Evolutionary conservation across 1,139 yeast species (phyloP), one percentile per base, ranked within the genome.

Genomic region (Debaryomyces fabryi): DNA sequence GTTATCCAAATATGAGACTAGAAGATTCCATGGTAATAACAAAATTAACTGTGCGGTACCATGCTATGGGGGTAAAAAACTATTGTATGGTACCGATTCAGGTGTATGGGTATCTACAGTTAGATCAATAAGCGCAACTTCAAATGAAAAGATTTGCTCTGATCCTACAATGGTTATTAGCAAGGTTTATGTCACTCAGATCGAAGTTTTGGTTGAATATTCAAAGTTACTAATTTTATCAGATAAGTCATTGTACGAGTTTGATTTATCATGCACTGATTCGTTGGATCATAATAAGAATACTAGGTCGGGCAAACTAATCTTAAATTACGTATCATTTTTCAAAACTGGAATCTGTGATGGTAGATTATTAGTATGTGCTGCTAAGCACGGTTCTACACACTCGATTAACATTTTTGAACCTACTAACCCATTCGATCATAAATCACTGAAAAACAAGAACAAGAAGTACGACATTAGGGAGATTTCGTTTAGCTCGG

Each of bases 271-370:
- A 29, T 76, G 81, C 58, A 75, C 79, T 3, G 96, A 90, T 56
- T 78, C 91, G 12, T 72, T 93, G 50, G 89, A 85, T 53, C 82
- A 83, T 39, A 71, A 66, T n/a, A 83, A 83, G 57, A 88, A 86
- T 60, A 83, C 90, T 25, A 79, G 88, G 53, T 78, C 86, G 43
- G 89, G 91, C 13, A 88, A 86, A 63, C 87, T 88, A 63, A 77
- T 93, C 37, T 84, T 90, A 71, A 81, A 85, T 16, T 97, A 91
- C 67, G 92, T 90, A 39, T 83, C 86, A 27, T 91, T 91, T 63
- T 93, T 93, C 78, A 87, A 90, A 60, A 90, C 90, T 49, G 99
- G 98, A 42, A 87, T 92, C 46, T 91, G 97, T 65, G 86, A 88
- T 54, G 97, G 97, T 30, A 81, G 87, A 53, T 83, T 92, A 67